Conservation (phyloP, 768 basidiomycete species). For the Lanmaoa pseudosensibilis region DNA sequence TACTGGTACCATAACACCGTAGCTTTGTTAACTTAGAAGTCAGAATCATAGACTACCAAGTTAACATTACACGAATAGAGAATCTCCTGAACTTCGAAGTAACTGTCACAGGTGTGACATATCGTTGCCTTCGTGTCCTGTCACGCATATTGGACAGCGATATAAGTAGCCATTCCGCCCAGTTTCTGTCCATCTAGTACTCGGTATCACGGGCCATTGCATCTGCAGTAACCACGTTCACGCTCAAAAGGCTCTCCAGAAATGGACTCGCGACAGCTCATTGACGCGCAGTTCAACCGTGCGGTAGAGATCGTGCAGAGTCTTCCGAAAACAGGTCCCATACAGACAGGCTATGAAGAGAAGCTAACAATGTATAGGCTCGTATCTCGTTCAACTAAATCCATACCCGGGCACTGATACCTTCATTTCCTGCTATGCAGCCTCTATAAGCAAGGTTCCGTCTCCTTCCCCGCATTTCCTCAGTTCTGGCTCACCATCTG, state of each 20-base stretch:
- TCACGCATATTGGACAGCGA: slow-evolving; percentile 14
- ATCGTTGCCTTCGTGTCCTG: slow-evolving; percentile 2
- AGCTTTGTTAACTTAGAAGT: neutral
- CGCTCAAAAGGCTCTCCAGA: neutral
- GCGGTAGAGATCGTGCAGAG: slow-evolving; percentile 94
- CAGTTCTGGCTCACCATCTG: slow-evolving; percentile 1
- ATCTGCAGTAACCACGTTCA: neutral
- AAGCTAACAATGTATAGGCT: slow-evolving; percentile 93
- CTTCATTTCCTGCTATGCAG: slow-evolving; percentile 39
- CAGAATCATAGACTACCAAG: neutral
- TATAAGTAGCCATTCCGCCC: neutral
- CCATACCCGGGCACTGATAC: slow-evolving; percentile 7
- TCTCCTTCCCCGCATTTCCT: neutral
- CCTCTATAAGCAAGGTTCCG: slow-evolving; percentile 88
- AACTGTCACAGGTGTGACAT: slow-evolving; percentile 3
- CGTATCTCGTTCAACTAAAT: slow-evolving; percentile 17
- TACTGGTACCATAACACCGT: neutral
- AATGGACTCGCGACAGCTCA: slow-evolving; percentile 66
- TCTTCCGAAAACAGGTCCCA: slow-evolving; percentile 90
- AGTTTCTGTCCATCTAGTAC: neutral
- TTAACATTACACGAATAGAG: neutral
- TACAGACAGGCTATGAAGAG: slow-evolving; percentile 94
- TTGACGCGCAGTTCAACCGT: slow-evolving; percentile 86
- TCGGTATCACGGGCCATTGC: neutral
- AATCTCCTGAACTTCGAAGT: too few species aligned